A percentile compares a stretch with the other conserved stretches of the same genome.
Conservation (phyloP, 179 eudicot genomes). For the Patellifolia procumbens region DNA sequence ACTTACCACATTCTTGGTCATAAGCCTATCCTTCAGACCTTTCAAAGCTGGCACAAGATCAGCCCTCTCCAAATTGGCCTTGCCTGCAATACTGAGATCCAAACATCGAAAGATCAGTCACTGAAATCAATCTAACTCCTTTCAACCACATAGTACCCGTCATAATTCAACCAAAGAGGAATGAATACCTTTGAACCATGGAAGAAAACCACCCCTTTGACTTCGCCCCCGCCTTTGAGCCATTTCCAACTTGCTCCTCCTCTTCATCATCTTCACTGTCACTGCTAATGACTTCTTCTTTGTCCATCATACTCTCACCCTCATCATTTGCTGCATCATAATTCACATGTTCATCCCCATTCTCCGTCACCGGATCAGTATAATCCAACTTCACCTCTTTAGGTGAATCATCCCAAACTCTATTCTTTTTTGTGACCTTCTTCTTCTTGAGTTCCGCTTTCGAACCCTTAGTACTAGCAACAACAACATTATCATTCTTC, state of each 20-base stretch:
- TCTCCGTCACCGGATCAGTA: constrained; percentile 72
- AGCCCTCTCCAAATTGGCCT: constrained; percentile 85
- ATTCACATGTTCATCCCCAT: constrained; percentile 55
- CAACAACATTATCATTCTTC: constrained; percentile 63
- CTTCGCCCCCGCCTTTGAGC: constrained; percentile 51
- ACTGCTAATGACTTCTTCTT: constrained; percentile 83
- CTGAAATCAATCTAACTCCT: neutral
- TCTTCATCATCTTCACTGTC: constrained; percentile 76
- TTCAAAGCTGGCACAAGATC: constrained; percentile 88
- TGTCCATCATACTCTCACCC: constrained; percentile 98
- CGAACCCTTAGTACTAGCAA: constrained; percentile 55
- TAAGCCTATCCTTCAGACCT: constrained; percentile 91
- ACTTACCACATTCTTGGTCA: constrained; percentile 99
- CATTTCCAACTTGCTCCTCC: constrained; percentile 54
- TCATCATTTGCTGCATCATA: constrained; percentile 45
- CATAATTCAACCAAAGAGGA: neutral
- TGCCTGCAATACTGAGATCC: constrained; percentile 81
- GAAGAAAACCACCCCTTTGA: constrained; percentile 95
- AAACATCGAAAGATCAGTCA: constrained; percentile 9
- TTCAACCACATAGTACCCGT: neutral
- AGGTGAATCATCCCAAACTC: constrained; percentile 88
- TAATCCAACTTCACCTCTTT: constrained; percentile 71
- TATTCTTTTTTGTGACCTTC: constrained; percentile 69
- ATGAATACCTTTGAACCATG: constrained; percentile 77
- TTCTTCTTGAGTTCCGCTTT: constrained; percentile 76